Conservation (phyloP, 306 rosid genomes). For the Vigna radiata region DNA sequence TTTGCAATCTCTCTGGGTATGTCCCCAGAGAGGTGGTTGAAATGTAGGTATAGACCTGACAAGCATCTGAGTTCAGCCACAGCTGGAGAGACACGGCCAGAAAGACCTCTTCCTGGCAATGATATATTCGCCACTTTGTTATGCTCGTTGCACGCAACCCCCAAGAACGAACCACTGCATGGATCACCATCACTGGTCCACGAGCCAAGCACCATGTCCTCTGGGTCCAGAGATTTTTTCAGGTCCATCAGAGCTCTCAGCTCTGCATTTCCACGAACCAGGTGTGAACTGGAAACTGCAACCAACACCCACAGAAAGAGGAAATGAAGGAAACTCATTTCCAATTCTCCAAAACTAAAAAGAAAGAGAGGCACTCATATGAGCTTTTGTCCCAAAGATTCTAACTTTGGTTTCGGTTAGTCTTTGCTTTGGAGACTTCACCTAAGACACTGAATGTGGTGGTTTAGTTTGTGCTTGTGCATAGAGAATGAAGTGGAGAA, state of each 20-base stretch:
- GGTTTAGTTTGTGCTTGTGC: background rate
- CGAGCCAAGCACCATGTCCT: slow-evolving; percentile 59
- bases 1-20: slow-evolving; percentile 74
- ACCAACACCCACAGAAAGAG: slow-evolving; percentile 42
- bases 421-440: background rate
- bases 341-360: slow-evolving; percentile 23
- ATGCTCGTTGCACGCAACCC: slow-evolving; percentile 77
- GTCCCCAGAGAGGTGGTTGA: slow-evolving; percentile 69
- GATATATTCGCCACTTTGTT: slow-evolving; percentile 81
- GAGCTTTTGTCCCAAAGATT: slow-evolving; percentile 4
- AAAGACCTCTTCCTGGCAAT: slow-evolving; percentile 77
- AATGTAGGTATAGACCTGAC: slow-evolving; percentile 81
- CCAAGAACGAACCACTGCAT: slow-evolving; percentile 70
- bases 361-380: slow-evolving; percentile 47
- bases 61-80: slow-evolving; percentile 75
- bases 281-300: slow-evolving; percentile 15
- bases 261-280: slow-evolving; percentile 72
- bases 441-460: slow-evolving; percentile 16
- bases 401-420: slow-evolving; percentile 11
- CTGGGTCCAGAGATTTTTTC: slow-evolving; percentile 83
- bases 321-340: slow-evolving; percentile 51
- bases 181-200: slow-evolving; percentile 79
- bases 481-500: slow-evolving; percentile 16
- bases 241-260: slow-evolving; percentile 74
- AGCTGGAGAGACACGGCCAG: slow-evolving; percentile 71